Evolutionary conservation across 2,329 filamentous ascomycete species (phyloP), one percentile per base, ranked within the genome.

Genomic region (Fusarium burgessii): DNA sequence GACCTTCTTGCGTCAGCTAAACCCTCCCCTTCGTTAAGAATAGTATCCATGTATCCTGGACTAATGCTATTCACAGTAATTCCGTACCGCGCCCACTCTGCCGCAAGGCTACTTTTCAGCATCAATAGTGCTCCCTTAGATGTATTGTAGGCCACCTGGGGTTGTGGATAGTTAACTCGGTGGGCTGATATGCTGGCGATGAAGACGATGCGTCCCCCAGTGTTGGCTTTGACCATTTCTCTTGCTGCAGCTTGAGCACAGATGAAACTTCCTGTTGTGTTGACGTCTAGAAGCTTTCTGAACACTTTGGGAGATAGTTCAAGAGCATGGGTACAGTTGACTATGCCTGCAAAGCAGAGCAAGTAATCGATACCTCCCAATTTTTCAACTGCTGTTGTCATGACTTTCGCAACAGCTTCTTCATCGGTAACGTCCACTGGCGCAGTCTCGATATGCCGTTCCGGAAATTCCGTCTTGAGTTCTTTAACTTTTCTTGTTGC

Each of bases 21-120:
- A 5, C 87, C 87, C 12, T 87, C 84, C 0, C 90, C 90, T 62
- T 90, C 89, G 74, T 93, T 94, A 47, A 94, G 79, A 17, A 92
- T 88, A 0, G 91, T 93, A 73, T 93, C 91, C 89, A 93, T 93
- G 71, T 94, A 94, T 1, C 92, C 92, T 0, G 92, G 92, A 38
- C 86, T 89, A 41, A 94, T 84, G 10, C 84, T 88, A 70, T 94
- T 94, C 9, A 92, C 89, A 2, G 91, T 81, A 54, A 94, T 92
- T 0, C 92, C 92, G 75, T 90, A 86, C 1, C 83, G 81, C 1
- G 90, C 90, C 92, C 92, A 94, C 78, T 94, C 92, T 3, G 84
- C 8, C 1, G 72, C 72, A 6, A 74, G 32, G 25, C 63, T 90
- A 69, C 86, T 88, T 52, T 88, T 90, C 71, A 94, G 78, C 54